Base-by-base conservation (phyloP, 176 grass and related monocot genomes). In the Oryza coarctata region DNA sequence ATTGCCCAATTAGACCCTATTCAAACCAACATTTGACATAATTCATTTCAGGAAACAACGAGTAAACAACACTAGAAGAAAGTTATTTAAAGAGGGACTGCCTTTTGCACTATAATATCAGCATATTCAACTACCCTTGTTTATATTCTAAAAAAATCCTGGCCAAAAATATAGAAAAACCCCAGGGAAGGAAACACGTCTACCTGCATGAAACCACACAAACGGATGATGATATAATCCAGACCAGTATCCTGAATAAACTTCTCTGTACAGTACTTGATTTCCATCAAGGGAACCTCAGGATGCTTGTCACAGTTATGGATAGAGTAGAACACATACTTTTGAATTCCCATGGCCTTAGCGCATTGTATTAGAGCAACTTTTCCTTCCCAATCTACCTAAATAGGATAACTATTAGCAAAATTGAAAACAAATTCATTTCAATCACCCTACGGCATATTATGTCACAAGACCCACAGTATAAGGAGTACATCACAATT, bases 321-420 rank as follows among this genome's bases (percentile, higher is more conserved):
- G 74, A 98, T 98, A 64, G 95, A 98, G 74, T 95, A 98, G 63
- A 98, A 98, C 61, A 98, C 86, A 66, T 90, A 95, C 72, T 98
- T 98, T 70, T 98, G 90, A 84, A 98, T 98, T 61, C 95, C 95
- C 92, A 95, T 98, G 35, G 95, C 95, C 86, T 98, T 98, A 74
- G 92, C 95, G 31, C 95, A 98, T 78, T 95, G 95, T 89, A 98
- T 95, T 72, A 98, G 88, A 89, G 93, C 90, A 91, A 98, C 92
- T 81, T 98, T 98, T 86, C 95, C 90, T 95, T 98, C 93, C 95
- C 92, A 98, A 80, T 98, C 93, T 95, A 98, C 95, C 95, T 98
- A 95, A 96, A 90, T 71, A 83, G 32, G 91, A 87, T 28, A 83
- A 90, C 79, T 79, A 79, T 83, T 47, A 86, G 79, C 41, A 27